Evolutionary conservation across 805 yeast species (phyloP).

Genomic region (Candida endomychidarum): DNA sequence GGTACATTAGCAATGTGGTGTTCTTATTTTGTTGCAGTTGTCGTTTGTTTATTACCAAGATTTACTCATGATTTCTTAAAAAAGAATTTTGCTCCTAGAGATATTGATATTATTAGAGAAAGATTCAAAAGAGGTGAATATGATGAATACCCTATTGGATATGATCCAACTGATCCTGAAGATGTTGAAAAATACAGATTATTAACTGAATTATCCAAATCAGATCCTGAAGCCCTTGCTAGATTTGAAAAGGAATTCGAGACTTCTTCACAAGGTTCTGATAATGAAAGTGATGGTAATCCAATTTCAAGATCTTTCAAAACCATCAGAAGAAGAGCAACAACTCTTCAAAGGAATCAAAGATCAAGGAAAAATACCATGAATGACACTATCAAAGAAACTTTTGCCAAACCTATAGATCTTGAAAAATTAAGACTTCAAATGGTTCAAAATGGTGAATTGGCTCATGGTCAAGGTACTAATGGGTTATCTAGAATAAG

Average conservation of each 20-base stretch:
- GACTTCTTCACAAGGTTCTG: not conserved
- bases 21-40: constrained; percentile 52
- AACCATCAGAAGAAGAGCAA: constrained; percentile 33
- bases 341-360: constrained; percentile 18
- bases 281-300: constrained; percentile 7
- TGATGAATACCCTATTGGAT: constrained; percentile 47
- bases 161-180: constrained; percentile 52
- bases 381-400: constrained; percentile 22
- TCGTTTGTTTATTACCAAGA: constrained; percentile 61
- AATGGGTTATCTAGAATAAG: constrained; percentile 40
- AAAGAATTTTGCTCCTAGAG: constrained; percentile 58
- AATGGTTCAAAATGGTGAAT: constrained; percentile 41
- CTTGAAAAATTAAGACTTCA: constrained; percentile 35
- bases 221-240: constrained; percentile 35
- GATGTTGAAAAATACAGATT: constrained; percentile 41
- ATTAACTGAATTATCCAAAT: constrained; percentile 30
- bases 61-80: constrained; percentile 50
- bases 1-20: constrained; percentile 70
- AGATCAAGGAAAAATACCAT: constrained; percentile 25
- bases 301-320: constrained; percentile 30
- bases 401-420: constrained; percentile 33
- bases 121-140: constrained; percentile 53
- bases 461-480: constrained; percentile 24
- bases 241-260: constrained; percentile 28
- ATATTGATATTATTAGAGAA: constrained; percentile 72